Conservation (phyloP, 1,284 basidiomycete genomes). For the Xerocomus cyaneibrunnescens region DNA sequence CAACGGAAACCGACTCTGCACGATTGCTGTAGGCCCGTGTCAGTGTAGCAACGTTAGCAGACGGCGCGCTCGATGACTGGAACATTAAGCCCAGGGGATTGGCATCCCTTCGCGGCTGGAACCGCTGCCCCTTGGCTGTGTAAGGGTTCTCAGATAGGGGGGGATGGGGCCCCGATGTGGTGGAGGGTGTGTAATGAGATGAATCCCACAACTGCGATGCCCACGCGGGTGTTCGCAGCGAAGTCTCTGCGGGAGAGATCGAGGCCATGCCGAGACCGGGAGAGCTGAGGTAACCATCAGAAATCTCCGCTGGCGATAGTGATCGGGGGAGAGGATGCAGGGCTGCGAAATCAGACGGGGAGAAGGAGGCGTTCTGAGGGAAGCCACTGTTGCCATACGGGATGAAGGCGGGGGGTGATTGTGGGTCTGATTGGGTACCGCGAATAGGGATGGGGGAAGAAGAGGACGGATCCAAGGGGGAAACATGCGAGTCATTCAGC, state of each 20-base stretch:
- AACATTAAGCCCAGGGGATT: slow-evolving; percentile 62
- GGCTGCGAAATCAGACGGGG: slow-evolving; percentile 56
- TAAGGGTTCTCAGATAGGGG: slow-evolving; percentile 44
- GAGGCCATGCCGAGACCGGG: slow-evolving; percentile 46
- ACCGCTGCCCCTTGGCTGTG: slow-evolving; percentile 31
- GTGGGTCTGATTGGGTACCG: slow-evolving; percentile 39
- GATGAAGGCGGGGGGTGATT: slow-evolving; percentile 43
- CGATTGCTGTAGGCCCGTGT: slow-evolving; percentile 60
- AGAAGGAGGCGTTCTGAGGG: slow-evolving; percentile 51
- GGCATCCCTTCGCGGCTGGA: slow-evolving; percentile 40
- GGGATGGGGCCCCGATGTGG: slow-evolving; percentile 34
- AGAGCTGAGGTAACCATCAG: slow-evolving; percentile 42
- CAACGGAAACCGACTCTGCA: slow-evolving; percentile 59
- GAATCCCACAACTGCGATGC: slow-evolving; percentile 61
- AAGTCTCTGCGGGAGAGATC: slow-evolving; percentile 54
- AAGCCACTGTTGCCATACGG: slow-evolving; percentile 45
- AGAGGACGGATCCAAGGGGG: slow-evolving; percentile 42
- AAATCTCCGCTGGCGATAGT: slow-evolving; percentile 51
- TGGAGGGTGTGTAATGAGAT: slow-evolving; percentile 32
- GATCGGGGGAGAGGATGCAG: slow-evolving; percentile 60
- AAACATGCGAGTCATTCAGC: slow-evolving; percentile 56
- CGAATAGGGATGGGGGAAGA: slow-evolving; percentile 66
- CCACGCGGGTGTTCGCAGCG: slow-evolving; percentile 56
- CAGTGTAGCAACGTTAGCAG: slow-evolving; percentile 45
- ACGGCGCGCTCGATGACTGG: slow-evolving; percentile 72